Conservation (phyloP, 2,329 filamentous ascomycete species). For the Neopestalotiopsis sp. region DNA sequence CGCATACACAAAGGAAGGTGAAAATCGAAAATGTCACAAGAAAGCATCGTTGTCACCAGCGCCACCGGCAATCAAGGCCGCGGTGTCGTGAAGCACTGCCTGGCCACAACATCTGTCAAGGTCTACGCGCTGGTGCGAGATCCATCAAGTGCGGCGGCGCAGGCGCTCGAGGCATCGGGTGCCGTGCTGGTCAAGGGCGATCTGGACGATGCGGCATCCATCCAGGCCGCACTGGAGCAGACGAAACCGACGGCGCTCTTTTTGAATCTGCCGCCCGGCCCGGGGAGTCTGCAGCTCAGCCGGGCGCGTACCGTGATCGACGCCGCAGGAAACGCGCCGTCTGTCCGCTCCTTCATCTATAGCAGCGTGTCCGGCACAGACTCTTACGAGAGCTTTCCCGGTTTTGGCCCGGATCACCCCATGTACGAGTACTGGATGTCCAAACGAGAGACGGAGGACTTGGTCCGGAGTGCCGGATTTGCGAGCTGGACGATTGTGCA, state of each 20-base stretch:
- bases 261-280: conserved; percentile 13
- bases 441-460: conserved; percentile 17
- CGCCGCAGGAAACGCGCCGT: neutral
- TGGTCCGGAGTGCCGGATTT: conserved; percentile 15
- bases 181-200: conserved; percentile 15
- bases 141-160: neutral
- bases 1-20: neutral
- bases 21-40: neutral
- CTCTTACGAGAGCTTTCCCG: conserved; percentile 2
- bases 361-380: conserved; percentile 5
- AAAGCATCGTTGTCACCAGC: conserved; percentile 11
- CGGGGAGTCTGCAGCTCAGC: neutral
- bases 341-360: neutral
- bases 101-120: neutral
- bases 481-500: conserved; percentile 11
- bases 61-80: conserved; percentile 19
- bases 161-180: neutral
- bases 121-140: conserved; percentile 17
- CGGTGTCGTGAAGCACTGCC: conserved; percentile 16
- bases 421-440: conserved; percentile 16
- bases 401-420: conserved; percentile 4
- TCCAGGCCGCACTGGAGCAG: conserved; percentile 3
- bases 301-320: neutral
- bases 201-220: conserved; percentile 14
- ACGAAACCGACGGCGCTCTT: conserved; percentile 5